phyloP scores from a whole-genome alignment of 768 basidiomycete species.

The Suillus discolor region DNA sequence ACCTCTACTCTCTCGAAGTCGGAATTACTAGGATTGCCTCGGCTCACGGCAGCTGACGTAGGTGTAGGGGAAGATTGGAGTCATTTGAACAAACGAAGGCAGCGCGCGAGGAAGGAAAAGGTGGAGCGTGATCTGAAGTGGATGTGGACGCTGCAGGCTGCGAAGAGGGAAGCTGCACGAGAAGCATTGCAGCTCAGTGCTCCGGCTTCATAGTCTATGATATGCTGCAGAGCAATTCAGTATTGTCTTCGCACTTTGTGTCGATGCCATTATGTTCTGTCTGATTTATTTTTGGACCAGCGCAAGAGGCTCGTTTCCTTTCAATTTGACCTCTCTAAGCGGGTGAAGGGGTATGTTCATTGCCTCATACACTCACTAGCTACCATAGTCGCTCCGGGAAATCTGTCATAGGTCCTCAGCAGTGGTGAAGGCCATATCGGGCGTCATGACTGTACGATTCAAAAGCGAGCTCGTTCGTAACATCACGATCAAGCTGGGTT shows the following conservation, averaged over 20 bases:
- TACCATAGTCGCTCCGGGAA: no score
- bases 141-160: no score
- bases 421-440: slow-evolving; percentile 98
- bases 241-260: not conserved
- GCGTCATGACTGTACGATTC: slow-evolving; percentile 97
- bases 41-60: no score
- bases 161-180: not conserved
- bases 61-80: no score
- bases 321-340: slow-evolving; percentile 22
- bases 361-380: slow-evolving; percentile 6
- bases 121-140: no score
- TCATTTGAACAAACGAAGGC: no score
- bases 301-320: no score
- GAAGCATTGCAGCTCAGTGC: slow-evolving; percentile 1
- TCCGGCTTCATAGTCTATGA: not conserved
- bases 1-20: no score
- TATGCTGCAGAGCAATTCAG: not conserved
- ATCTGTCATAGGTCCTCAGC: slow-evolving; percentile 23
- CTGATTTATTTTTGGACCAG: not conserved
- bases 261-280: no score
- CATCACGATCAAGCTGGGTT: slow-evolving; percentile 99
- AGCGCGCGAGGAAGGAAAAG: no score
- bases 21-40: no score
- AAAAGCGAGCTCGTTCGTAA: slow-evolving; percentile 99
- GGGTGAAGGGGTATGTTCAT: not conserved